These are phyloP conservation scores for Xylariaceae sp. DNA, from an alignment of 2,329 filamentous ascomycete genomes.

Conservation along the genomic window DNA sequence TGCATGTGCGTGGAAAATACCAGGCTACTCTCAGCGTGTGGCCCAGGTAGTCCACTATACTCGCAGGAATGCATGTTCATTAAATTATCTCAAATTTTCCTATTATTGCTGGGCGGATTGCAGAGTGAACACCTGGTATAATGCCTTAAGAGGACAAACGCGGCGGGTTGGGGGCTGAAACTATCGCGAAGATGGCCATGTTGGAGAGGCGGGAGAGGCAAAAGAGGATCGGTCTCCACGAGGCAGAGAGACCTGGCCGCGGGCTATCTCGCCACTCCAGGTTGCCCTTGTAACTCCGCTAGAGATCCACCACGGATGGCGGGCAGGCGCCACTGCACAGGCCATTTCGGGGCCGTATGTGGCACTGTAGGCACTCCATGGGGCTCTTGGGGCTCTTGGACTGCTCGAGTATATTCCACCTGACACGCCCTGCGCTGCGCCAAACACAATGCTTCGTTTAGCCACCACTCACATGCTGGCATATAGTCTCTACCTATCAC, in stretches of 20 bases:
- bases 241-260: slow-evolving; percentile 1
- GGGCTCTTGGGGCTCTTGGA: not conserved
- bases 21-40: slow-evolving; percentile 8
- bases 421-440: slow-evolving; percentile 10
- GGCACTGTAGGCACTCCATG: no score
- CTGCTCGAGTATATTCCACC: slow-evolving; percentile 11
- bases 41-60: not conserved
- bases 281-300: not conserved
- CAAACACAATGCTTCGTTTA: slow-evolving; percentile 19
- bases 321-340: slow-evolving; percentile 8
- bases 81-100: not conserved
- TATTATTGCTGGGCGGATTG: no score
- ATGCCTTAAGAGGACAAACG: no score
- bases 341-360: no score
- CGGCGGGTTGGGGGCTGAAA: no score
- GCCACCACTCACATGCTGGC: slow-evolving; percentile 19
- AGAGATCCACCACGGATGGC: slow-evolving; percentile 12
- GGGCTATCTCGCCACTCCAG: not conserved
- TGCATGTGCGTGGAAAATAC: slow-evolving; percentile 5
- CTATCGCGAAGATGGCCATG: no score
- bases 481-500: slow-evolving; percentile 15
- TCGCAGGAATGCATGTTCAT: not conserved
- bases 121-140: no score
- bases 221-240: no score
- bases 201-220: no score